A percentile compares a stretch with the other conserved stretches of the same genome.
phyloP scores from a whole-genome alignment of 371 early-diverging fungal genomes.

The Mortierella sp. region DNA sequence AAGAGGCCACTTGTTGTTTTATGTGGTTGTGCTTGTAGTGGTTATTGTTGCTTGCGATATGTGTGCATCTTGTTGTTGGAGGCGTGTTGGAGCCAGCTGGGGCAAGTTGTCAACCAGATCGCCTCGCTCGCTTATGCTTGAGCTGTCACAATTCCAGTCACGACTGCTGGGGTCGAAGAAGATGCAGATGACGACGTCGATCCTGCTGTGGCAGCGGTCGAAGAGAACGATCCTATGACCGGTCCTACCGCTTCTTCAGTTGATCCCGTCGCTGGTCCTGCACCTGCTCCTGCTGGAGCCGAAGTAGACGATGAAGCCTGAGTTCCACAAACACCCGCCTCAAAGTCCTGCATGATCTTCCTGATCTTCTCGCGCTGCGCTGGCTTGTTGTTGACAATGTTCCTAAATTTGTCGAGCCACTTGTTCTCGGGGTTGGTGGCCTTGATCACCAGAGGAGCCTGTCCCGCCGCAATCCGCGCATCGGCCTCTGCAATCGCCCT shows the following conservation, averaged over 20 bases:
- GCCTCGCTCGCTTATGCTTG: neutral
- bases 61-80: too few species aligned
- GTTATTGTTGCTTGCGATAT: too few species aligned
- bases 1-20: too few species aligned
- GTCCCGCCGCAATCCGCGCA: neutral
- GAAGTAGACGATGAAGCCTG: neutral
- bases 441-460: neutral
- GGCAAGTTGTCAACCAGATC: neutral
- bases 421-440: neutral
- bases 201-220: neutral
- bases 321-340: neutral
- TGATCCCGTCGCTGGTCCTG: too few species aligned
- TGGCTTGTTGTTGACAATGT: neutral
- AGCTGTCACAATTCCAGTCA: neutral
- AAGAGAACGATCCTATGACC: neutral
- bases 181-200: neutral
- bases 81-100: too few species aligned
- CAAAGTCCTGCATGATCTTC: neutral
- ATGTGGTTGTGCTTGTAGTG: too few species aligned
- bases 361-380: neutral
- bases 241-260: too few species aligned
- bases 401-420: neutral
- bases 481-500: neutral
- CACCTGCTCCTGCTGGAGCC: too few species aligned
- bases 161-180: too few species aligned